Evolutionary conservation across 1,284 basidiomycete species (phyloP).

Genomic region (Cystobasidium slooffiae): DNA sequence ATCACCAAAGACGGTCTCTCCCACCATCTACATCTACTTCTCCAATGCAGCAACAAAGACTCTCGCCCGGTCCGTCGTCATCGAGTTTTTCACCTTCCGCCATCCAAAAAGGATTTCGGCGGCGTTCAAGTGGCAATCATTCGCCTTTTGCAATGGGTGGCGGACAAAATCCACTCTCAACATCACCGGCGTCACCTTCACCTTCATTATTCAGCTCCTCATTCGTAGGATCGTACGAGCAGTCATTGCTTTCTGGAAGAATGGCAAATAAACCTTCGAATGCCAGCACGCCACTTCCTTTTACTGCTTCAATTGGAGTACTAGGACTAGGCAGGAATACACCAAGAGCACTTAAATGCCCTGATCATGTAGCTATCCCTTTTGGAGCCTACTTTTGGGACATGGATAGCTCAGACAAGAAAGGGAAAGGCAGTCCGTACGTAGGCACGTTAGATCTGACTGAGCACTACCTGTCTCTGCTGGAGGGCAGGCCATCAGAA

Average conservation of each 20-base stretch:
- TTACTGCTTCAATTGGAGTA: constrained; percentile 57
- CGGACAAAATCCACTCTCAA: background rate
- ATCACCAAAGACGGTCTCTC: constrained; percentile 18
- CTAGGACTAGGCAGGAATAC: constrained; percentile 50
- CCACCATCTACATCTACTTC: constrained; percentile 26
- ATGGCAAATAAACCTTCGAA: constrained; percentile 55
- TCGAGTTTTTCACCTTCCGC: constrained; percentile 18
- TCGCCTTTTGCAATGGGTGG: constrained; percentile 10
- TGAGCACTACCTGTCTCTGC: constrained; percentile 50
- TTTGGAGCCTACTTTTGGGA: constrained; percentile 57
- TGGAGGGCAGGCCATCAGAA: constrained; percentile 12
- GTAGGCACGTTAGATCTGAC: constrained; percentile 58
- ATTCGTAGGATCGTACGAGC: constrained; percentile 57
- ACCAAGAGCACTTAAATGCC: constrained; percentile 53
- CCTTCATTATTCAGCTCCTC: constrained; percentile 44
- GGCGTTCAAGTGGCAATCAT: constrained; percentile 35
- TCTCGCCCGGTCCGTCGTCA: background rate
- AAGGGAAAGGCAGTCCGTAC: constrained; percentile 54
- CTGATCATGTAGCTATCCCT: constrained; percentile 55
- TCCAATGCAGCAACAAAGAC: background rate
- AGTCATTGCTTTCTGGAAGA: constrained; percentile 56
- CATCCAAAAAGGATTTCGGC: background rate
- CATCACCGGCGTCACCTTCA: constrained; percentile 23
- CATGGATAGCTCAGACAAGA: constrained; percentile 30
- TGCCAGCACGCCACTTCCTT: constrained; percentile 53